Percentiles rank a stretch among this genome's conserved stretches.
Evolutionary conservation across 176 grass and related monocot species (phyloP).

Genomic region (Ensete glaucum): DNA sequence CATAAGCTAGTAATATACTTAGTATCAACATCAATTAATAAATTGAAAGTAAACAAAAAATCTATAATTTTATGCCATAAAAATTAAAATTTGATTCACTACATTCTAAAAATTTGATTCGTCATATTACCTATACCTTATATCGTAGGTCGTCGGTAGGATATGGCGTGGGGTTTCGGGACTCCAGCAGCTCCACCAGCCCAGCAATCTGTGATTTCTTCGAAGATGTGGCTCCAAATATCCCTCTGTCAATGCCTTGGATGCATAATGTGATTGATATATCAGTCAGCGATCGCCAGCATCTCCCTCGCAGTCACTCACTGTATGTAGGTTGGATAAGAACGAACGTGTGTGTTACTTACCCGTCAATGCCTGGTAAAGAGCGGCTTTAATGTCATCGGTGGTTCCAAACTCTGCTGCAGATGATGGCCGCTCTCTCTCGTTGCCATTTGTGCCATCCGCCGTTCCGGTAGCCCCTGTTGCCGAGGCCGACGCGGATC

Average conservation of each 20-base stretch:
- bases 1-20: too few relatives aligned
- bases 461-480: too few relatives aligned
- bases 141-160: slow-evolving; percentile 47
- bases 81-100: background rate
- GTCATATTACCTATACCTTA: slow-evolving; percentile 33
- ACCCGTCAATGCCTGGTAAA: slow-evolving; percentile 44
- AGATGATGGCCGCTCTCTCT: too few relatives aligned
- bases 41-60: too few relatives aligned
- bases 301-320: slow-evolving; percentile 4
- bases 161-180: slow-evolving; percentile 62
- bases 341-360: background rate
- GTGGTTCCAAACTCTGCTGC: slow-evolving; percentile 1
- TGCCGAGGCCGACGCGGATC: too few relatives aligned
- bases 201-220: slow-evolving; percentile 62
- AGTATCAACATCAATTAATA: too few relatives aligned
- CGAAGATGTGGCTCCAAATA: slow-evolving; percentile 66
- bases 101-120: background rate
- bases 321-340: background rate
- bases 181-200: slow-evolving; percentile 66
- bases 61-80: background rate
- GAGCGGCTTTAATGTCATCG: slow-evolving; percentile 35
- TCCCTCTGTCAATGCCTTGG: slow-evolving; percentile 50
- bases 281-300: too few relatives aligned
- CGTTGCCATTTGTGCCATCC: too few relatives aligned
- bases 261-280: background rate